A percentile compares a stretch with the other conserved stretches of the same genome.
Conservation (phyloP, 2,329 filamentous ascomycete species). For the Sporothrix euskadiensis region DNA sequence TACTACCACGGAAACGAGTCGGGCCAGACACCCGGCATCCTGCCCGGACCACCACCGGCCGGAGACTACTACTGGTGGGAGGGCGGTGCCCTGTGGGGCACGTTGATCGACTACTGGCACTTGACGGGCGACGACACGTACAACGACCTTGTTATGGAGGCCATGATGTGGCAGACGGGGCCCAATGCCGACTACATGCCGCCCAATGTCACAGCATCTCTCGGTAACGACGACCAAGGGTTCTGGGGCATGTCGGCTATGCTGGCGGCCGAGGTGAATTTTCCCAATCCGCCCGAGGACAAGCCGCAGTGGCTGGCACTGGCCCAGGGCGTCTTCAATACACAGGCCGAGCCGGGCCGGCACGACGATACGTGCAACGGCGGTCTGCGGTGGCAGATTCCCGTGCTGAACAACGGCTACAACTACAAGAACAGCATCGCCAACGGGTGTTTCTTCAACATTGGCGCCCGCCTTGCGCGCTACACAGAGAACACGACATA, state of each 20-base stretch:
- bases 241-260: constrained; percentile 61
- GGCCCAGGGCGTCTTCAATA: constrained; percentile 59
- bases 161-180: constrained; percentile 50
- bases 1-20: constrained; percentile 40
- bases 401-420: constrained; percentile 62
- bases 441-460: constrained; percentile 53
- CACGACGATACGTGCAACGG: constrained; percentile 57
- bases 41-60: constrained; percentile 37
- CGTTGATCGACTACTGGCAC: constrained; percentile 45
- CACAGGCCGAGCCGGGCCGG: constrained; percentile 51
- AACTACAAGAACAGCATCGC: constrained; percentile 59
- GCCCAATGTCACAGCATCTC: constrained; percentile 44
- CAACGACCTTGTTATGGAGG: constrained; percentile 50
- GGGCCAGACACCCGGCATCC: constrained; percentile 37
- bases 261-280: constrained; percentile 55
- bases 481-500: constrained; percentile 62
- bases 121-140: constrained; percentile 52
- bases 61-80: constrained; percentile 42
- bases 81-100: constrained; percentile 37
- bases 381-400: constrained; percentile 68
- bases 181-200: constrained; percentile 53
- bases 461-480: constrained; percentile 59
- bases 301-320: constrained; percentile 54
- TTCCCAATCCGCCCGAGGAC: constrained; percentile 47
- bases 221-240: constrained; percentile 61